Evolutionary conservation across 2,329 filamentous ascomycete species (phyloP).

Genomic region (Ophiostoma triangulosporum): DNA sequence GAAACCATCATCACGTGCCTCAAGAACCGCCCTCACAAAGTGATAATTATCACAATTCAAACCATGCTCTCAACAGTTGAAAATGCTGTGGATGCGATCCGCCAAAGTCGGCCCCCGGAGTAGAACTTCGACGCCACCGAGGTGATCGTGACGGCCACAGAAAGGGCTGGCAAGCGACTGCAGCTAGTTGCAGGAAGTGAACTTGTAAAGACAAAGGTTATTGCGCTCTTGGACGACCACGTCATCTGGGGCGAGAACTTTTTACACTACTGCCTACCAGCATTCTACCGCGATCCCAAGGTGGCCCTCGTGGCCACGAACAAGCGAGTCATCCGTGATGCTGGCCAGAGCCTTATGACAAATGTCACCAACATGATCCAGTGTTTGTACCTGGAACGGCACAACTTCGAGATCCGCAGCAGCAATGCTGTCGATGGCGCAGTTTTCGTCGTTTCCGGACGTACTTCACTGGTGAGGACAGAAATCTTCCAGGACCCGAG

Average conservation of each 20-base stretch:
- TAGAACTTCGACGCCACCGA: conserved; percentile 4
- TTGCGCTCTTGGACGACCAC: conserved; percentile 37
- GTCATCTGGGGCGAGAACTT: conserved; percentile 34
- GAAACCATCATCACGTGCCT: conserved; percentile 28
- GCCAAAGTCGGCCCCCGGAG: neutral
- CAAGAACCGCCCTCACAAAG: conserved; percentile 22
- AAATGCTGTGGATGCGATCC: neutral
- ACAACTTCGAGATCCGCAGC: conserved; percentile 47
- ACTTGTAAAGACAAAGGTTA: conserved; percentile 26
- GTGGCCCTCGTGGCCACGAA: conserved; percentile 44
- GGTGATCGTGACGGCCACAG: conserved; percentile 21
- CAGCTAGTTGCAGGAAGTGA: conserved; percentile 31
- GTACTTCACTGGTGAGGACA: conserved; percentile 38
- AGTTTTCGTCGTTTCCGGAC: conserved; percentile 42
- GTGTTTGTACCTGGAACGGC: conserved; percentile 44
- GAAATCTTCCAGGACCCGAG: conserved; percentile 29
- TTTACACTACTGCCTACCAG: conserved; percentile 27
- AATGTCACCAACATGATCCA: conserved; percentile 41
- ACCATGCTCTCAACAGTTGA: neutral
- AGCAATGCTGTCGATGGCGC: conserved; percentile 44
- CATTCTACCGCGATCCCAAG: conserved; percentile 26
- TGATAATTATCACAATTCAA: conserved; percentile 35
- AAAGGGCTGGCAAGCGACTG: conserved; percentile 31
- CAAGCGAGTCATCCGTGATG: conserved; percentile 35
- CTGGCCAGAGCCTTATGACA: conserved; percentile 14